Conservation (phyloP, 1,284 basidiomycete genomes). For the Inonotus hispidus region DNA sequence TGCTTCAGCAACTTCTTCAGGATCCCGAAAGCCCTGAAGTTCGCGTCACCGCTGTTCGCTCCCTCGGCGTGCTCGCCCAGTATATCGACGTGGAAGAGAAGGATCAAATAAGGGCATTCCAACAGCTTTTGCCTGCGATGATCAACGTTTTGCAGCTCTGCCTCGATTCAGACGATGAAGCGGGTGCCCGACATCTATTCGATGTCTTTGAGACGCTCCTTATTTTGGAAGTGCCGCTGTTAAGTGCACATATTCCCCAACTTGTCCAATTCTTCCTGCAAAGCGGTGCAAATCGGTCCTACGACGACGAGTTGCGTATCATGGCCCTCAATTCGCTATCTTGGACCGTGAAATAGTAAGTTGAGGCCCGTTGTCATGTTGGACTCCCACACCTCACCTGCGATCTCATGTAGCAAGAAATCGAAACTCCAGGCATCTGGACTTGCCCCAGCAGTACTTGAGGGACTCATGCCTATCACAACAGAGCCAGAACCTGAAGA, state of each 20-base stretch:
- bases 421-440: constrained; percentile 87
- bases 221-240: constrained; percentile 90
- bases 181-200: constrained; percentile 84
- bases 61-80: constrained; percentile 89
- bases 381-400: constrained; percentile 2
- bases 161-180: constrained; percentile 79
- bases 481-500: constrained; percentile 72
- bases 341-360: constrained; percentile 92
- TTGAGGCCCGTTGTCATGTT: constrained; percentile 7
- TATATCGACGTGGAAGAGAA: constrained; percentile 91
- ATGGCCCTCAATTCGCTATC: constrained; percentile 93
- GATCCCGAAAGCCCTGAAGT: constrained; percentile 92
- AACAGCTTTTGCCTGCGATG: constrained; percentile 85
- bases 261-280: constrained; percentile 87
- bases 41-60: constrained; percentile 85
- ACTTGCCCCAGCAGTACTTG: constrained; percentile 84
- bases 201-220: constrained; percentile 96
- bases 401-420: constrained; percentile 79
- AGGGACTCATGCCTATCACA: constrained; percentile 91
- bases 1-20: constrained; percentile 74
- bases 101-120: constrained; percentile 85
- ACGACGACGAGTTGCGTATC: constrained; percentile 81
- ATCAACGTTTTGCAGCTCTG: constrained; percentile 87
- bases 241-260: constrained; percentile 85
- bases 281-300: constrained; percentile 76